Conservation (phyloP, 352 stramenopile genomes). For the Phytophthora sansomeana region DNA sequence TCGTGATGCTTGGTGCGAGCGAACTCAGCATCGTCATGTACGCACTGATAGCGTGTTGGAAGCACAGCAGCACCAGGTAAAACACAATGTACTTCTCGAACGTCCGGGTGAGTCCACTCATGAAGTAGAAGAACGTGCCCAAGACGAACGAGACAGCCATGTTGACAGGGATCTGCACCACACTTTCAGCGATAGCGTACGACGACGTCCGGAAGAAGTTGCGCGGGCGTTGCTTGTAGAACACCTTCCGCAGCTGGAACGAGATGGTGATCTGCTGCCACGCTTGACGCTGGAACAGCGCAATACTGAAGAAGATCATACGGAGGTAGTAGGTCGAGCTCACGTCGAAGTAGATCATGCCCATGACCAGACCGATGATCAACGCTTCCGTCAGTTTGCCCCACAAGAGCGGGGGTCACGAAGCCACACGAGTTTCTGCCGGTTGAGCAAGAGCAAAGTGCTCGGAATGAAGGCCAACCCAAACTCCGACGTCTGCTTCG, state of each 20-base stretch:
- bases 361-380: constrained; percentile 76
- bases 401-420: constrained; percentile 50
- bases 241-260: no score
- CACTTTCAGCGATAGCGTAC: constrained; percentile 68
- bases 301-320: no score
- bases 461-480: constrained; percentile 42
- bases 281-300: no score
- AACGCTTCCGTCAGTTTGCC: constrained; percentile 56
- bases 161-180: constrained; percentile 60
- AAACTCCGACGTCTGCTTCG: constrained; percentile 55
- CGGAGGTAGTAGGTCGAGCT: no score
- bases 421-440: constrained; percentile 59
- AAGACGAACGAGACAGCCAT: constrained; percentile 73
- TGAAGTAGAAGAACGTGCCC: constrained; percentile 78
- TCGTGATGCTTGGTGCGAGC: constrained; percentile 48
- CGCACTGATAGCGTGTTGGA: constrained; percentile 58
- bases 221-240: no score
- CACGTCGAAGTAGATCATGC: no score
- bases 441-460: constrained; percentile 42
- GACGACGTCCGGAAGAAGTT: constrained; percentile 87
- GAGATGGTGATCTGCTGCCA: no score
- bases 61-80: constrained; percentile 68
- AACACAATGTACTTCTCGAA: constrained; percentile 75
- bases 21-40: constrained; percentile 59
- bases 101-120: constrained; percentile 71